phyloP scores from a whole-genome alignment of 441 rosid species.

The Iberis amara region DNA sequence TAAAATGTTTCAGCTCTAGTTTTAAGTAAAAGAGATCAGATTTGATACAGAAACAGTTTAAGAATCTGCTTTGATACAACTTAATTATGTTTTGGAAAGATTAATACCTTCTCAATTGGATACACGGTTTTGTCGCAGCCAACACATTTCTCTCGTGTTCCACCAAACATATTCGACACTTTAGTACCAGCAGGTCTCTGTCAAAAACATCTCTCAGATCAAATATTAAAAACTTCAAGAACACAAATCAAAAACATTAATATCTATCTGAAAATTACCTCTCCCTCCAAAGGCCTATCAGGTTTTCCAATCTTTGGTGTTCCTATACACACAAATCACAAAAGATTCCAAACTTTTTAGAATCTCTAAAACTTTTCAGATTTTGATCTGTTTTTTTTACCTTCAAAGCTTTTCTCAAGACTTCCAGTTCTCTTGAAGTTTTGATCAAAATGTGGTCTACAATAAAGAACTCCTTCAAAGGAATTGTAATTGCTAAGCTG shows the following conservation, averaged over 20 bases:
- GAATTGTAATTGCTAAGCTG: slow-evolving; percentile 97
- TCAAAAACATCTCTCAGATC: slow-evolving; percentile 11
- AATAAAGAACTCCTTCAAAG: slow-evolving; percentile 91
- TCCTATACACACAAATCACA: slow-evolving; percentile 35
- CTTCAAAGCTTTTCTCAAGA: slow-evolving; percentile 95
- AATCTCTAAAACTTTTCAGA: background rate
- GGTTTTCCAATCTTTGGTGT: slow-evolving; percentile 81
- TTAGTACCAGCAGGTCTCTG: slow-evolving; percentile 78
- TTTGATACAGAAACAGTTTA: background rate
- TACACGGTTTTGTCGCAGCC: slow-evolving; percentile 85
- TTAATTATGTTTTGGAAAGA: too few relatives aligned
- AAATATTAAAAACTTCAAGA: slow-evolving; percentile 21
- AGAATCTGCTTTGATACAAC: too few relatives aligned
- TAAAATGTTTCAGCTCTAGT: slow-evolving; percentile 1
- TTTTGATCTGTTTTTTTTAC: slow-evolving; percentile 30
- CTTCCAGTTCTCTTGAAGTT: slow-evolving; percentile 94
- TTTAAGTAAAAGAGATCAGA: background rate
- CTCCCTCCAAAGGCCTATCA: slow-evolving; percentile 61
- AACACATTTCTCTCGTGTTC: slow-evolving; percentile 86
- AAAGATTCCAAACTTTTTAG: slow-evolving; percentile 13
- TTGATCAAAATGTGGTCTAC: slow-evolving; percentile 98
- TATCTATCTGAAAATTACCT: slow-evolving; percentile 44
- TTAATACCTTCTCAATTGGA: slow-evolving; percentile 84
- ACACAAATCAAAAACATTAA: slow-evolving; percentile 16
- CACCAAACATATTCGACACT: slow-evolving; percentile 82